phyloP scores from a whole-genome alignment of 2,329 filamentous ascomycete species.

The Aureobasidium lini region DNA sequence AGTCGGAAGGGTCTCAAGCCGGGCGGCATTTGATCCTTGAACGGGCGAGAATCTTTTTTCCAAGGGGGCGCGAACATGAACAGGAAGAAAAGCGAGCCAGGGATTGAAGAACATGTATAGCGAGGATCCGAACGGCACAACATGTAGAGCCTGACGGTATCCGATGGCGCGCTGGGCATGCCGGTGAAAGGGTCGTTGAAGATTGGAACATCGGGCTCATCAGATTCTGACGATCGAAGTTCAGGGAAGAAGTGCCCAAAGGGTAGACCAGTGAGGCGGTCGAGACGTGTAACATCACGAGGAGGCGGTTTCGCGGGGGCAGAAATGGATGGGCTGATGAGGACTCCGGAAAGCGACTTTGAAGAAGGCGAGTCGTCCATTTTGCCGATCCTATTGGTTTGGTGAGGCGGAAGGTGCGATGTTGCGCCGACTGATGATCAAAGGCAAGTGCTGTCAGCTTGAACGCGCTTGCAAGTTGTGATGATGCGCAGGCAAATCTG shows the following conservation, averaged over 20 bases:
- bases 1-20: neutral
- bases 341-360: neutral
- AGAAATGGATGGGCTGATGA: too few species aligned
- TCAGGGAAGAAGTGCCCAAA: too few species aligned
- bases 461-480: too few species aligned
- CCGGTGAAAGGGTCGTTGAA: constrained; percentile 6
- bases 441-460: too few species aligned
- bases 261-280: too few species aligned
- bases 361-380: neutral
- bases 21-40: neutral
- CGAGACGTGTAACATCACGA: too few species aligned
- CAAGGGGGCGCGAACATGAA: neutral
- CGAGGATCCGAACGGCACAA: neutral
- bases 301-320: too few species aligned
- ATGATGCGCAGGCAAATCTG: too few species aligned
- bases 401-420: neutral
- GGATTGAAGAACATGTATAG: neutral
- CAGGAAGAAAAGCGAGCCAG: neutral
- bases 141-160: neutral
- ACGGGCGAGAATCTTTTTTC: neutral
- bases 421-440: neutral
- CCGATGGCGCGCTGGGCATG: neutral
- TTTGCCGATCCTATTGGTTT: neutral
- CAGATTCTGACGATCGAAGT: too few species aligned
- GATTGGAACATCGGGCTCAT: too few species aligned